phyloP scores from a whole-genome alignment of 2,329 filamentous ascomycete genomes.

The Ophiostoma tasmaniense region DNA sequence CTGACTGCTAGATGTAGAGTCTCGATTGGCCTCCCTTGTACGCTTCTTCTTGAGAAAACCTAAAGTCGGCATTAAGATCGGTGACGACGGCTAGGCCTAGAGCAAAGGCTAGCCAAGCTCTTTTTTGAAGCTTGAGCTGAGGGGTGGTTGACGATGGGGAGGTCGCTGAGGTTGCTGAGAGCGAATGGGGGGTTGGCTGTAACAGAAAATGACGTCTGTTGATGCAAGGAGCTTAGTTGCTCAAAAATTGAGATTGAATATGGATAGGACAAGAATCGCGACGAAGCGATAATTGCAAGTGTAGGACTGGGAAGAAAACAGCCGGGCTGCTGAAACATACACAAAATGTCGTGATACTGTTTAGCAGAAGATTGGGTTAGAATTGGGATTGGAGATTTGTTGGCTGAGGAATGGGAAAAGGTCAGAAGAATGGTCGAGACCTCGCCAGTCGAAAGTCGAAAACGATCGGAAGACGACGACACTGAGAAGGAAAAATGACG shows the following conservation, averaged over 20 bases:
- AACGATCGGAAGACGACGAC: not conserved
- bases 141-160: no score
- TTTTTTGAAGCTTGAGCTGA: not conserved
- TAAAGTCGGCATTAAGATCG: constrained; percentile 71
- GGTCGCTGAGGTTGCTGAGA: not conserved
- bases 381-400: not conserved
- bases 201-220: constrained; percentile 2
- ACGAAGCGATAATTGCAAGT: not conserved
- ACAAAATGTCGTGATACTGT: not conserved
- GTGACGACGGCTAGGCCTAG: not conserved
- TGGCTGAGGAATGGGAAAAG: not conserved
- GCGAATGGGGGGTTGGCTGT: not conserved
- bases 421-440: not conserved
- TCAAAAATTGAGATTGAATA: not conserved
- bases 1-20: constrained; percentile 58
- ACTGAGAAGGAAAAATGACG: not conserved
- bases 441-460: not conserved
- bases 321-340: not conserved
- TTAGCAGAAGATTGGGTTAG: not conserved
- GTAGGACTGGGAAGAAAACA: not conserved
- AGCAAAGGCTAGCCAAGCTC: constrained; percentile 2
- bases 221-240: constrained; percentile 2
- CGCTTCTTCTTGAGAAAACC: constrained; percentile 98
- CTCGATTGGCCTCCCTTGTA: constrained; percentile 80
- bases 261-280: not conserved